Evolutionary conservation across 2,329 filamentous ascomycete species (phyloP), one percentile per base, ranked within the genome.

Genomic region (Epichloe bromicola): DNA sequence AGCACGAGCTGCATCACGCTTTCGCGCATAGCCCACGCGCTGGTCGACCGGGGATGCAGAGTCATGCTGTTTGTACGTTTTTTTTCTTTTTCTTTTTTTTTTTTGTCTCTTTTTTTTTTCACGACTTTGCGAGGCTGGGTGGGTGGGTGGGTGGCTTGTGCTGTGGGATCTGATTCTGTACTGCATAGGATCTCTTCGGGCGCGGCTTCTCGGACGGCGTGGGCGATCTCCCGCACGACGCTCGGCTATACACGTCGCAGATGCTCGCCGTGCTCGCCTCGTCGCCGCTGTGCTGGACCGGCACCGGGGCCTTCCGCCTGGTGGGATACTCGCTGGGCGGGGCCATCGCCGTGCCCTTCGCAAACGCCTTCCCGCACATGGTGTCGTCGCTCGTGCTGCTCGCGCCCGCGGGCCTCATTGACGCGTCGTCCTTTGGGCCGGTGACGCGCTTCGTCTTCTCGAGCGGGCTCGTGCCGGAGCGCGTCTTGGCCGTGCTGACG

Each of bases 241-340:
- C 79, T n/a, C 75, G 79, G 14, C 78, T 94, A 7, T 93, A 87
- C 67, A 74, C 78, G 3, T 75, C 81, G 3, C 85, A 91, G 65
- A 82, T 88, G 51, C 73, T 88, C 40, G 74, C 86, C 30, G 85
- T 76, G 14, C 69, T 91, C 11, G 74, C 79, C 26, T 88, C 85
- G 1, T 89, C 85, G 2, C 73, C 79, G 0, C 68, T 91, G 3
- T 58, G 79, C 14, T 89, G 85, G 85, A 82, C 79, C 0, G 77
- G 79, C 42, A 55, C 62, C 14, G 60, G 64, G 42, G 74, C 72
- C 46, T 81, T 93, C 61, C 76, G 76, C 46, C 66, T 95, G 19
- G 69, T 90, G 12, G 88, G 88, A 11, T 95, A 93, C 67, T 90
- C 85, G 0, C 75, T 95, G 1, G 88, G 88, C 52, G 88, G 88